Evolutionary conservation across 1,284 basidiomycete genomes (phyloP).

Genomic region (Lentinula novae-zelandiae): DNA sequence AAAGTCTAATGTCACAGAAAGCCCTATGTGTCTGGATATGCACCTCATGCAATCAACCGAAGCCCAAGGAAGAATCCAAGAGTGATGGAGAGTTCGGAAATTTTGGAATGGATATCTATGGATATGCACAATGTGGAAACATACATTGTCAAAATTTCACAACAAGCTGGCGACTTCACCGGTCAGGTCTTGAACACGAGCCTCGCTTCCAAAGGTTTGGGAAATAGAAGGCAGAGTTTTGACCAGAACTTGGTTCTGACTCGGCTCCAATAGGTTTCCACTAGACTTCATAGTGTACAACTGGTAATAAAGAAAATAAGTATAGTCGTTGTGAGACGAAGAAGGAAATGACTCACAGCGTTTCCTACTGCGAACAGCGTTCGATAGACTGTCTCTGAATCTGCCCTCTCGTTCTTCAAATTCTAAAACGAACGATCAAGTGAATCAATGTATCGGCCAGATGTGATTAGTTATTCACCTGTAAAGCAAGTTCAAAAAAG

Average conservation of each 20-base stretch:
- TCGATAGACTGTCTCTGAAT: constrained; percentile 85
- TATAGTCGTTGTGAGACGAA: neutral
- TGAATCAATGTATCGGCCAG: neutral
- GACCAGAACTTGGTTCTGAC: constrained; percentile 37
- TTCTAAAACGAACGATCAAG: constrained; percentile 37
- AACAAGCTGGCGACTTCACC: constrained; percentile 42
- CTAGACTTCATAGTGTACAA: constrained; percentile 42
- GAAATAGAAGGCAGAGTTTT: constrained; percentile 38
- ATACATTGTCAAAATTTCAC: constrained; percentile 9
- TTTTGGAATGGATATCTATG: neutral
- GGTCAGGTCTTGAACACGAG: constrained; percentile 49
- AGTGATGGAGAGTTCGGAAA: neutral
- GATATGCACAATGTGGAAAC: neutral
- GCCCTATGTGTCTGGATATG: neutral
- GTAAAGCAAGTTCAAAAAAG: constrained; percentile 42
- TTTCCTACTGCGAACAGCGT: constrained; percentile 88
- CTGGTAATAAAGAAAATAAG: constrained; percentile 28
- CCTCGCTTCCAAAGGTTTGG: constrained; percentile 45
- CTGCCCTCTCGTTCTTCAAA: constrained; percentile 62
- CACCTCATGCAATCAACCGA: neutral
- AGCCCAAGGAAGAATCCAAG: neutral
- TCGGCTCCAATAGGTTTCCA: constrained; percentile 30
- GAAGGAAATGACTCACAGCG: constrained; percentile 46
- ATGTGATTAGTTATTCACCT: constrained; percentile 30
- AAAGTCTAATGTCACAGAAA: neutral